Evolutionary conservation across 2,329 filamentous ascomycete species (phyloP), one percentile per base, ranked within the genome.

Genomic region (Aspergillus pseudoterreus): DNA sequence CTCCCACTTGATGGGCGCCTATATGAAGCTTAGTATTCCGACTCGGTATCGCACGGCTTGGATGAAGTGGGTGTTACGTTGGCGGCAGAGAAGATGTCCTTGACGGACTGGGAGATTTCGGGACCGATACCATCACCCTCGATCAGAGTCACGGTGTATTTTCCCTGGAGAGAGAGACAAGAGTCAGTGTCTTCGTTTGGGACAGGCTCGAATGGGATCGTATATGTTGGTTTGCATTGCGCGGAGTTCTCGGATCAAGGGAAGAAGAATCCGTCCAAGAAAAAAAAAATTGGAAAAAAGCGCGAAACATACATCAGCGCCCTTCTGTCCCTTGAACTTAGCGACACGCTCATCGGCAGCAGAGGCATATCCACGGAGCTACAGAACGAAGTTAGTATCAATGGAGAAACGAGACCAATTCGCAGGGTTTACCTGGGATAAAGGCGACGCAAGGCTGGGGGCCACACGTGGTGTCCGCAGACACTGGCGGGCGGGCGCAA

Each of bases 51-150:
- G 41, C 14, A 43, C 49, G 47, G 12, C 45, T 17, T 22, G 33
- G 15, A 35, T 45, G 47, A 43, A 35, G 43, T 36, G 30, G 42
- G 6, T 46, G 27, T 57, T 78, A 95, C 92, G 75, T 95, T 89
- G 67, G 94, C 94, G 66, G 94, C 94, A 67, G 85, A 82, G 79
- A 96, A 99, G 77, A 99, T 99, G 75, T 96, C 90, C 85, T 97
- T 99, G 70, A 99, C 92, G 46, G 94, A 95, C 77, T 96, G 86
- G 61, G 94, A 86, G 71, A 99, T 99, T 79, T 99, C 92, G 59
- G 94, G 94, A 56, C 94, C 94, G 73, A 99, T 99, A 73, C 94
- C 94, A 71, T 99, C 95, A 77, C 95, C 94, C 82, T 99, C 95
- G 63, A 99, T 99, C 77, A 99, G 81, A 66, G 90, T 92, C 69